These are phyloP conservation scores for Candida namnaoensis DNA, from an alignment of 805 yeast species.

Conservation along the genomic window DNA sequence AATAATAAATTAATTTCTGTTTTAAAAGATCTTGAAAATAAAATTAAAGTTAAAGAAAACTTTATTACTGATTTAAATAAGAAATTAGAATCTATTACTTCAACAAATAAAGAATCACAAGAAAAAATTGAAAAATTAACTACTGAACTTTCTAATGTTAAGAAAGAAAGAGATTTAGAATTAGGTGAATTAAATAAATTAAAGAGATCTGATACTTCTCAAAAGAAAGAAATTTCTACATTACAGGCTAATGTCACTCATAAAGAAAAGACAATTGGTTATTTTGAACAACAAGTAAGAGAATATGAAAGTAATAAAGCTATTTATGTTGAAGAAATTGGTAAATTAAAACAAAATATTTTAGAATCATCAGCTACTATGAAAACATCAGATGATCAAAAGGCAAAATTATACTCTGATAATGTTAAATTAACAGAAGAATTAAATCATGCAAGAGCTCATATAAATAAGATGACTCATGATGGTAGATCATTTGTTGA, in stretches of 20 bases:
- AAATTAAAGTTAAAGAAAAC: slow-evolving; percentile 1
- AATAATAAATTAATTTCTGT: slow-evolving; percentile 4
- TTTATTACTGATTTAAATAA: background rate
- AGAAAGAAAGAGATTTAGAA: slow-evolving; percentile 1
- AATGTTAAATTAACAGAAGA: slow-evolving; percentile 25
- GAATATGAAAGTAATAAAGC: slow-evolving; percentile 22
- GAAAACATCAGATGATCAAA: slow-evolving; percentile 22
- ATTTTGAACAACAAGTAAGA: slow-evolving; percentile 31
- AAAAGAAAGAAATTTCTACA: slow-evolving; percentile 13
- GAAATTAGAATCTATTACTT: background rate
- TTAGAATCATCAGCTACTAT: slow-evolving; percentile 19
- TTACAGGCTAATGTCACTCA: slow-evolving; percentile 14
- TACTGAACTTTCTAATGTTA: background rate
- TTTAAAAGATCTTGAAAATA: slow-evolving; percentile 5
- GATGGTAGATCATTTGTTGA: slow-evolving; percentile 35
- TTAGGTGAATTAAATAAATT: slow-evolving; percentile 8
- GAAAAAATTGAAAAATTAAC: slow-evolving; percentile 6
- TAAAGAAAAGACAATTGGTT: slow-evolving; percentile 27
- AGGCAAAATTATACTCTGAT: slow-evolving; percentile 25
- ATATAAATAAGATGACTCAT: slow-evolving; percentile 24
- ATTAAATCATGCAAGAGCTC: slow-evolving; percentile 27
- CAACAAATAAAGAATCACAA: background rate
- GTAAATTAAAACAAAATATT: slow-evolving; percentile 14
- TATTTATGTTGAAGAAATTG: slow-evolving; percentile 14
- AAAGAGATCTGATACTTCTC: slow-evolving; percentile 11